phyloP scores from a whole-genome alignment of 2,329 filamentous ascomycete species.

The Talaromyces funiculosus region DNA sequence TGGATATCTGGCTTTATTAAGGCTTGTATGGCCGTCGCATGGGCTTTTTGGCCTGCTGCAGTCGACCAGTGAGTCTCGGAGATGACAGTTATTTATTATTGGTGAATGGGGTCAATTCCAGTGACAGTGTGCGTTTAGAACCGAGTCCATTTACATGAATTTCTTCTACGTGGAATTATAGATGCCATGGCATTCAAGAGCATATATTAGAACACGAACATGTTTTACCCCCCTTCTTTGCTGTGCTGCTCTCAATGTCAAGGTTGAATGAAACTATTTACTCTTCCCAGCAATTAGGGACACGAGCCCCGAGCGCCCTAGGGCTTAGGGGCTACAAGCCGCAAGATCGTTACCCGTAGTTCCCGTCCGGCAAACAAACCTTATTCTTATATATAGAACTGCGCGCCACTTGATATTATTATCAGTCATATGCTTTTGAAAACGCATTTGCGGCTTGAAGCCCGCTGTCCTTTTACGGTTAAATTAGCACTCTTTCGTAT shows the following conservation, averaged over 20 bases:
- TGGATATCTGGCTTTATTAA: slow-evolving; percentile 41
- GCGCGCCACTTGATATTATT: background rate
- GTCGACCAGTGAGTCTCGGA: background rate
- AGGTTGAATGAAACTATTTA: background rate
- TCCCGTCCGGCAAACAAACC: background rate
- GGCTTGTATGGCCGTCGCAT: slow-evolving; percentile 30
- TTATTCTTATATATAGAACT: background rate
- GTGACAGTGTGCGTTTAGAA: background rate
- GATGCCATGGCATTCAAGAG: background rate
- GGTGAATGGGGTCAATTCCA: no score
- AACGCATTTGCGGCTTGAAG: background rate
- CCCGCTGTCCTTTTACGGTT: background rate
- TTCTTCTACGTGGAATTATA: background rate
- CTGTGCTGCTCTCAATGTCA: background rate
- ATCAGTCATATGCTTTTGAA: background rate
- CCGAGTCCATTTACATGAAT: background rate
- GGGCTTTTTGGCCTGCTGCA: slow-evolving; percentile 33
- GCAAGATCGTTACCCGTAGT: background rate
- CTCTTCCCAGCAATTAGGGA: background rate
- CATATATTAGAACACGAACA: background rate
- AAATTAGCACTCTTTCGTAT: no score
- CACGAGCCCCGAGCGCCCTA: background rate
- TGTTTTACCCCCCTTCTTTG: background rate
- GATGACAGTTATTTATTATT: no score
- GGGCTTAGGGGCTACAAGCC: background rate